These are phyloP conservation scores for Talaromyces albobiverticillius DNA, from an alignment of 2,329 filamentous ascomycete genomes.

Conservation along the genomic window DNA sequence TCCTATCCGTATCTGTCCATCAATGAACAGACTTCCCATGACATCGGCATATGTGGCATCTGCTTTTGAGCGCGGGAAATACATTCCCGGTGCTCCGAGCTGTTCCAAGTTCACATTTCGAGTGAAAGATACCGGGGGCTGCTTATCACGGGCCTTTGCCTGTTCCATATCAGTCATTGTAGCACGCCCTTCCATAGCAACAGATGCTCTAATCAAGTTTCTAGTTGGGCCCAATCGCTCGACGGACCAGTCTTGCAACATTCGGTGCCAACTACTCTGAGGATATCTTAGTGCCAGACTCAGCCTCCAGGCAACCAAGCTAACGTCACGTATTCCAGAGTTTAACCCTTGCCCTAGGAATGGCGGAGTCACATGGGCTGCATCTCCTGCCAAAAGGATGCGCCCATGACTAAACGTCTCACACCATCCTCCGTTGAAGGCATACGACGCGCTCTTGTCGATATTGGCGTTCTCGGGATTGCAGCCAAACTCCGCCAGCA, in stretches of 20 bases:
- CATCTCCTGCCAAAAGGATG: slow-evolving; percentile 1
- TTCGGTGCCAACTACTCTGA: background rate
- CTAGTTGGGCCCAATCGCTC: background rate
- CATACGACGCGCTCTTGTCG: background rate
- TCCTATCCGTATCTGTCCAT: background rate
- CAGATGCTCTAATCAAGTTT: slow-evolving; percentile 1
- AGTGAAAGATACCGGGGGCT: background rate
- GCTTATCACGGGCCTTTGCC: background rate
- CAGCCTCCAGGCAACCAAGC: slow-evolving; percentile 1
- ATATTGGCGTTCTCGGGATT: background rate
- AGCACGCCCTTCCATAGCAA: background rate
- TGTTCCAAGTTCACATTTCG: background rate
- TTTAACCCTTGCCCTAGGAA: slow-evolving; percentile 4
- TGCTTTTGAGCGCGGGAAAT: background rate
- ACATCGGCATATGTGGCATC: background rate
- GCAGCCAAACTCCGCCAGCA: background rate
- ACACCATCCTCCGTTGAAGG: background rate
- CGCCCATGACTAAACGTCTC: background rate
- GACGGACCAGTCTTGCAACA: background rate
- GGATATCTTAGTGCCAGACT: slow-evolving; percentile 2
- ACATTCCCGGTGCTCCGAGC: background rate
- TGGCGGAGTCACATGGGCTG: background rate
- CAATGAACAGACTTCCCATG: background rate
- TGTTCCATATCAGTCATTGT: background rate
- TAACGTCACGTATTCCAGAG: slow-evolving; percentile 3